These are phyloP conservation scores for Musa itinerans DNA, from an alignment of 176 grass and related monocot species.

Conservation along the genomic window DNA sequence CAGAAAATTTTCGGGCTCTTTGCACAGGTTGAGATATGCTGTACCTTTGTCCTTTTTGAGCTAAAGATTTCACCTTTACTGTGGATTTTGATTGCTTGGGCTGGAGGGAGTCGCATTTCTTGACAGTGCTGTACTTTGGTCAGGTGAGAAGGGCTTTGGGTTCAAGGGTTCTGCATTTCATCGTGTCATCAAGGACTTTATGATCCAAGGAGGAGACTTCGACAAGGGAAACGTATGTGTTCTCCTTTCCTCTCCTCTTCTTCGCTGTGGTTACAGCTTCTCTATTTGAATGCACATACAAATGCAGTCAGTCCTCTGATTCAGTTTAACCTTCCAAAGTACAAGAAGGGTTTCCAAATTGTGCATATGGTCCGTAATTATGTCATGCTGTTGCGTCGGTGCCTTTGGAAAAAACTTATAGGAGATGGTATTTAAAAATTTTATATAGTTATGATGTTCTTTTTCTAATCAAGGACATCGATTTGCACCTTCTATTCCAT, in stretches of 20 bases:
- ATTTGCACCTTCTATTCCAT: no score
- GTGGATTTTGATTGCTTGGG: background rate
- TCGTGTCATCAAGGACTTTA: conserved; percentile 88
- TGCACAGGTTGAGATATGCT: conserved; percentile 45
- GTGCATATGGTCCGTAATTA: no score
- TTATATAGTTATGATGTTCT: no score
- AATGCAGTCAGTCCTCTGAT: background rate
- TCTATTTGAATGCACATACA: background rate
- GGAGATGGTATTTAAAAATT: no score
- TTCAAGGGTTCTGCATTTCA: conserved; percentile 86
- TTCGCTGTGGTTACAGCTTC: background rate
- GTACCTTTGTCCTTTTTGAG: background rate
- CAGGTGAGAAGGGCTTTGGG: conserved; percentile 90
- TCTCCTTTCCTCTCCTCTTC: background rate
- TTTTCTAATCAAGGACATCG: no score
- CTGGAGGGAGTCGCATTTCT: background rate
- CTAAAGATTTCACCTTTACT: background rate
- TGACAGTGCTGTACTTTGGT: background rate
- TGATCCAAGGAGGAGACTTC: conserved; percentile 99
- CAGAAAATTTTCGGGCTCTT: conserved; percentile 84
- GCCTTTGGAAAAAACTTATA: no score
- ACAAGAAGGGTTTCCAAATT: no score
- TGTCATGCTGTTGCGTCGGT: no score
- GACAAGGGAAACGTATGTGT: conserved; percentile 79
- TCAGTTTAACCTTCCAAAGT: no score